Base-by-base conservation (phyloP, 1,139 yeast species). In the Hemisphaericaspora xylofermentans region DNA sequence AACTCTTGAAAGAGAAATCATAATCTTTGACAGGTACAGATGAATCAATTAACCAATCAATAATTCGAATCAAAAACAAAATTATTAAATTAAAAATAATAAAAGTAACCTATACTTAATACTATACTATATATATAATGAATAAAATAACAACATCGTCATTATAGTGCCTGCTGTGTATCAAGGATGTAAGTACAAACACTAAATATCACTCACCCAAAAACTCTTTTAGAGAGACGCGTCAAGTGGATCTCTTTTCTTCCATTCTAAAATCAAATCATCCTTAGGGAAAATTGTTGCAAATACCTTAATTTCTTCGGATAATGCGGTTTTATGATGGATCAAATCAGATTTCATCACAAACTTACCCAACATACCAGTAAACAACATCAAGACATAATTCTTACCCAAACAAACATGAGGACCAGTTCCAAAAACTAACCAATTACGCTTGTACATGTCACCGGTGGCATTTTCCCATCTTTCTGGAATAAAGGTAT, bases 201-300 rank as follows among this genome's bases (percentile, higher is more conserved):
- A n/a, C n/a, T n/a, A n/a, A n/a, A n/a, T n/a, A n/a, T n/a, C n/a
- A n/a, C n/a, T n/a, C n/a, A n/a, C n/a, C n/a, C n/a, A n/a, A n/a
- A n/a, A n/a, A n/a, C n/a, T n/a, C n/a, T n/a, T n/a, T n/a, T n/a
- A n/a, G n/a, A n/a, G n/a, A n/a, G n/a, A n/a, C n/a, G 33, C 33
- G 9, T 35, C 40, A 38, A 57, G 48, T 4, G 82, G 80, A 48
- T 84, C 84, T 67, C 91, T 80, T 52, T 59, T 68, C 43, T 76
- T 73, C 75, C 91, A 91, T 56, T 82, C 73, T 63, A 93, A 69
- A 54, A 88, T 79, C 61, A 95, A 81, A 62, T 91, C 96, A 66
- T 93, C 98, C 63, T 88, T 82, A 27, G 98, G 98, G 86, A 93
- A 93, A 60, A 93, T 89, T 22, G 98, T 93, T 28, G 98, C 98